Evolutionary conservation across 2,329 filamentous ascomycete genomes (phyloP), one percentile per base, ranked within the genome.

Genomic region (Cladophialophora exuberans): DNA sequence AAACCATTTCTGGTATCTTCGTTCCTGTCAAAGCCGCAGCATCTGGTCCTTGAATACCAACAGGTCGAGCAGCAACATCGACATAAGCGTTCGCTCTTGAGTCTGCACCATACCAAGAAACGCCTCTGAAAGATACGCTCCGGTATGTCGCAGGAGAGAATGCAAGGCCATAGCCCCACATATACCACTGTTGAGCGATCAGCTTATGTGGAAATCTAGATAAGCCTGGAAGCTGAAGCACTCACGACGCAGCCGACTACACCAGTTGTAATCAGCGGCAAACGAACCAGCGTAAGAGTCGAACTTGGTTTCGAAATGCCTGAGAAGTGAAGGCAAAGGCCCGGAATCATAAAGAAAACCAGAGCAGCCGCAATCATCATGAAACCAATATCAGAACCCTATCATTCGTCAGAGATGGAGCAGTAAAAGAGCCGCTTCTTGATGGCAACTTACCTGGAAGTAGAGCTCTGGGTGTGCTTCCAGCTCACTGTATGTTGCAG

Each of bases 1-100:
- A 50, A 15, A 50, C 46, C 46, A 50, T 50, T 31, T 50, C 46
- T n/a, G 46, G 46, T 15, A 50, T 50, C 23, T 50, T 50, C 9
- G 35, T 33, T 18, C 46, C 46, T 2, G 35, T 31, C 46, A 50
- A 17, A 13, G 30, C 33, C 17, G 13, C 28, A 25, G 33, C 11
- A 17, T 41, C 22, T 13, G 46, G 46, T 20, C 46, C 35, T 22
- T 50, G 46, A 17, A 50, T 50, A 15, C 46, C 46, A 4, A 50
- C 46, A 6, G 46, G 46, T 11, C 46, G 46, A 23, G 46, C 46
- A 6, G 36, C 13, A 17, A 50, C 15, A 28, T 50, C 46, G 25
- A 41, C 9, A 50, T 50, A 50, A 9, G 46, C 46, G 25, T 50
- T 50, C 3, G 46, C 46, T 26, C 15, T 50, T 13, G 35, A 18